Evolutionary conservation across 2,329 filamentous ascomycete genomes (phyloP).

Genomic region (Neonectria faginata): DNA sequence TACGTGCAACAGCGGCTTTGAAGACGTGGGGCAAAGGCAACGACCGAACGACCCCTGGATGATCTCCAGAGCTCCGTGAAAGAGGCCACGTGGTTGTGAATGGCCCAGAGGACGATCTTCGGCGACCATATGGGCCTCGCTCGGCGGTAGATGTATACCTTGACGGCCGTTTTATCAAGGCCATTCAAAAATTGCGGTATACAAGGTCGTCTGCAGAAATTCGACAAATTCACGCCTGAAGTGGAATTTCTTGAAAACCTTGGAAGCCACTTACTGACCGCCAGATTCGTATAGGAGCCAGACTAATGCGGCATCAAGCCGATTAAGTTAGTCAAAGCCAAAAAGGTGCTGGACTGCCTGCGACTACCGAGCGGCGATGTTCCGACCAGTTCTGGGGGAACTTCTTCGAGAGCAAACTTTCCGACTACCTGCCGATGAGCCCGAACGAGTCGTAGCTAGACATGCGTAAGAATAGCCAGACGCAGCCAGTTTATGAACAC

Average conservation of each 20-base stretch:
- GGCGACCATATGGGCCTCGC: no score
- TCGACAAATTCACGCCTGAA: neutral
- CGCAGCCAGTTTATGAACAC: neutral
- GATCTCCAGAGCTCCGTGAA: no score
- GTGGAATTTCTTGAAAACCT: slow-evolving; percentile 3
- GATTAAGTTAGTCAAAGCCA: neutral
- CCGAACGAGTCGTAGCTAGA: neutral
- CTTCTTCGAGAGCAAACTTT: no score
- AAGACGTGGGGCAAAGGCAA: no score
- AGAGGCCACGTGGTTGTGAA: no score
- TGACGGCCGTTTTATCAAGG: slow-evolving; percentile 2
- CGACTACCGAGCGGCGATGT: slow-evolving; percentile 26
- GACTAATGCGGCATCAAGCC: neutral
- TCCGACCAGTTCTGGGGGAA: slow-evolving; percentile 3
- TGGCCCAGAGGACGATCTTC: no score
- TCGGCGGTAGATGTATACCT: neutral
- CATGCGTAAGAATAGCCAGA: neutral
- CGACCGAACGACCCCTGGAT: no score
- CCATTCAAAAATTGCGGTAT: neutral
- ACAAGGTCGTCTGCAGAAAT: neutral
- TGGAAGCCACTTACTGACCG: slow-evolving; percentile 2
- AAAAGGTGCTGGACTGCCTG: slow-evolving; percentile 7
- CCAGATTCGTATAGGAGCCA: neutral
- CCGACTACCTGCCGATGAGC: slow-evolving; percentile 1
- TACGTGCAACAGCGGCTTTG: no score